These are phyloP conservation scores for Drechslera avenae DNA, from an alignment of 2,329 filamentous ascomycete species.

Conservation along the genomic window DNA sequence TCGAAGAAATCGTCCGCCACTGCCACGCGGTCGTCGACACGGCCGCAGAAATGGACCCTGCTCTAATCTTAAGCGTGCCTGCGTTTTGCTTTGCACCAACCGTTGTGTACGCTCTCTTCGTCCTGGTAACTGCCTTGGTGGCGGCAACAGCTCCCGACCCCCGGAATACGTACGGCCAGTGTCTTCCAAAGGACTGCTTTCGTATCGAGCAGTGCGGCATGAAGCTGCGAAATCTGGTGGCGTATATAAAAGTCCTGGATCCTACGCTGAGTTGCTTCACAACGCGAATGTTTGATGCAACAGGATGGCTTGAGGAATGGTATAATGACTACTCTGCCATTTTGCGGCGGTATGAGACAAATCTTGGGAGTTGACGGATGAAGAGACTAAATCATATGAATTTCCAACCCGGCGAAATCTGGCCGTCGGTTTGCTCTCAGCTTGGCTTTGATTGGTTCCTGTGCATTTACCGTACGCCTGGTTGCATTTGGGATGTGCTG, in stretches of 20 bases:
- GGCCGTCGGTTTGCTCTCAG: constrained; percentile 8
- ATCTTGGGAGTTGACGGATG: constrained; percentile 6
- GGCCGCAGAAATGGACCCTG: constrained; percentile 29
- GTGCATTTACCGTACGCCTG: no score
- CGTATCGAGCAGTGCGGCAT: constrained; percentile 27
- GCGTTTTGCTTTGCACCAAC: constrained; percentile 32
- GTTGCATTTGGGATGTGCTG: no score
- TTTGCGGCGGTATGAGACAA: constrained; percentile 29
- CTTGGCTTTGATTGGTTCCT: background rate
- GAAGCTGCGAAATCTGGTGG: constrained; percentile 24
- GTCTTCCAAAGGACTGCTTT: constrained; percentile 22
- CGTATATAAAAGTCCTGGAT: constrained; percentile 23
- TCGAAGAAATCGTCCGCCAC: constrained; percentile 25
- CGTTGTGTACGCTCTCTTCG: constrained; percentile 31
- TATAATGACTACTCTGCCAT: constrained; percentile 32
- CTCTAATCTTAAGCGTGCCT: constrained; percentile 28
- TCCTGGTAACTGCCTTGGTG: constrained; percentile 32
- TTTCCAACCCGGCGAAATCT: constrained; percentile 23
- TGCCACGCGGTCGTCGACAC: constrained; percentile 33
- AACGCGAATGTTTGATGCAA: constrained; percentile 35
- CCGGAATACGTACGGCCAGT: constrained; percentile 32
- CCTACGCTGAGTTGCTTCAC: constrained; percentile 34
- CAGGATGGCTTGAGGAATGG: constrained; percentile 35
- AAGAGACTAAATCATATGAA: background rate
- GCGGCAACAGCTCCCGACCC: constrained; percentile 30